These are phyloP conservation scores for Penicillium digitatum DNA, from an alignment of 2,329 filamentous ascomycete genomes.

Conservation along the genomic window DNA sequence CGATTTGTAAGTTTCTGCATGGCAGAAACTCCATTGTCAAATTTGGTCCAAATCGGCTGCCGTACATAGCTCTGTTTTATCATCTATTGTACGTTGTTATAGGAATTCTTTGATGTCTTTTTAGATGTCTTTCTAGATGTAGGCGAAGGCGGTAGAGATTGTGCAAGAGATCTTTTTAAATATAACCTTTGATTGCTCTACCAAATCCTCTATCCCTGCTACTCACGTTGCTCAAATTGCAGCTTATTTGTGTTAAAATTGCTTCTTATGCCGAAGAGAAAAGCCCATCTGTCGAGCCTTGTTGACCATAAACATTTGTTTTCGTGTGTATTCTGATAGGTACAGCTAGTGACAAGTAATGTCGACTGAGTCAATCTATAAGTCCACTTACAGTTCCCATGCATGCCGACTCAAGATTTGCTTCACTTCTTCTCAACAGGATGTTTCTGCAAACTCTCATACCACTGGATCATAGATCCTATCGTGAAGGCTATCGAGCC, in stretches of 20 bases:
- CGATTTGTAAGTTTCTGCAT: too few relatives aligned
- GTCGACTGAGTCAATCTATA: background rate
- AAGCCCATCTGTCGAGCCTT: background rate
- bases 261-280: background rate
- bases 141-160: too few relatives aligned
- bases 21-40: too few relatives aligned
- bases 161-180: too few relatives aligned
- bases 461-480: conserved; percentile 49
- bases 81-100: too few relatives aligned
- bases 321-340: background rate
- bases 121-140: too few relatives aligned
- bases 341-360: background rate
- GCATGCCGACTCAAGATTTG: conserved; percentile 11
- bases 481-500: conserved; percentile 43
- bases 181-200: background rate
- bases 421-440: conserved; percentile 61
- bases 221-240: background rate
- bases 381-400: background rate
- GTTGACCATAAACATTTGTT: background rate
- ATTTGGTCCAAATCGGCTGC: too few relatives aligned
- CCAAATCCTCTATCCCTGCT: background rate
- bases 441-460: conserved; percentile 48
- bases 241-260: background rate
- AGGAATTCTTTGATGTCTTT: too few relatives aligned
- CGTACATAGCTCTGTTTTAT: too few relatives aligned